Evolutionary conservation across 2,329 filamentous ascomycete genomes (phyloP), one percentile per base, ranked within the genome.

Genomic region (Didymella sp.): DNA sequence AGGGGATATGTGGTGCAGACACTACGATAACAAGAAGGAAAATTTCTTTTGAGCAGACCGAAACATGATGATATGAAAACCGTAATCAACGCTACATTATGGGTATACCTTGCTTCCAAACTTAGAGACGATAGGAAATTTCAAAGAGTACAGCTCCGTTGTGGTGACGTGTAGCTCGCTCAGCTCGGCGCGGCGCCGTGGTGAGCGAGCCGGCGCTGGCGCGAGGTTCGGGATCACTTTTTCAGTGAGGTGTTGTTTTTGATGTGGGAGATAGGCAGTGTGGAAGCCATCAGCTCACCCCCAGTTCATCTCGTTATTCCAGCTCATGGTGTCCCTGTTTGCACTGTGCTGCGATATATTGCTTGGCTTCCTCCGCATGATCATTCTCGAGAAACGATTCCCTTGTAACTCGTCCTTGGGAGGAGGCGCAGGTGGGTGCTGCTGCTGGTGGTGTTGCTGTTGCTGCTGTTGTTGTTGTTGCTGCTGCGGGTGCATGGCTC

Each of bases 151-250:
- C 50, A 59, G 61, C 62, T 67, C 72, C 73, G 73, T 75, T 57
- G 66, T 66, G 73, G 73, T 70, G 73, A 67, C 66, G 61, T 70
- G 71, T 70, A 69, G 70, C 73, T 73, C 72, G 69, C 56, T 62
- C 63, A 62, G 50, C 50, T 48, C 31, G 48, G 54, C 49, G 9
- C 48, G 47, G 54, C 47, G 37, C 17, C 21, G 37, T 47, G 42
- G 22, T 33, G 19, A 31, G n/a, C 31, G 22, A 52, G 53, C 50
- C 49, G 41, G 48, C 44, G 51, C 55, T 60, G 60, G 61, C 35
- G 51, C 69, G 73, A 73, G 73, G 72, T 73, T 74, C 73, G 73
- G 71, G 67, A 70, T 73, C 73, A 75, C 73, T 73, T 75, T 73
- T 65, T 68, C 71, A 74, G 71, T 74, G 73, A 73, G 58, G 61